Percentiles rank a stretch among this genome's conserved stretches.
phyloP scores from a whole-genome alignment of 2,329 filamentous ascomycete species.

The Colletotrichum truncatum region DNA sequence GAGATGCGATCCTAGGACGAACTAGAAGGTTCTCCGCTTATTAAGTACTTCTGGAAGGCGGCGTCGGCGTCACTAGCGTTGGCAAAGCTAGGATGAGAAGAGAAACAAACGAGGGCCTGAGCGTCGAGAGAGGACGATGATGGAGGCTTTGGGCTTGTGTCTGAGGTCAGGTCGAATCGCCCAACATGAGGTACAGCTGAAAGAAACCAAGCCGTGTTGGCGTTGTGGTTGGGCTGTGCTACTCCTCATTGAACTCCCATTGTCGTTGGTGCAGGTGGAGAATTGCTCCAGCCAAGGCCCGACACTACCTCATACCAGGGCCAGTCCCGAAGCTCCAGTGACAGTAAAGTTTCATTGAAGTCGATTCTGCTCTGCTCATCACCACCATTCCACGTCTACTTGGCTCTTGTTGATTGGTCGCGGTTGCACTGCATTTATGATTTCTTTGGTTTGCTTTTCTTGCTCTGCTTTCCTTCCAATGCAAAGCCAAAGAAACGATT shows the following conservation, averaged over 20 bases:
- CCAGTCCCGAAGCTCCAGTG: slow-evolving; percentile 2
- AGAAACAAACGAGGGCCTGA: not conserved
- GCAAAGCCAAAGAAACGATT: too few species aligned
- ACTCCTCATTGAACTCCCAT: not conserved
- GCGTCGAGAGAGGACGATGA: not conserved
- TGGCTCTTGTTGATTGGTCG: not conserved
- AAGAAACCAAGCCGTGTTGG: not conserved
- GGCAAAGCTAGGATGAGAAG: not conserved
- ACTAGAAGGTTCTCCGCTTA: slow-evolving; percentile 26
- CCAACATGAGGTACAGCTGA: not conserved
- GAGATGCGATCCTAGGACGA: not conserved
- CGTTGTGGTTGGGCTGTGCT: not conserved
- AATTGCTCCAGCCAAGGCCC: slow-evolving; percentile 9
- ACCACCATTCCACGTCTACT: not conserved
- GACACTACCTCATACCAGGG: not conserved
- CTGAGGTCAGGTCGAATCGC: not conserved
- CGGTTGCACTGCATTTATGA: too few species aligned
- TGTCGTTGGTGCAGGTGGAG: slow-evolving; percentile 1
- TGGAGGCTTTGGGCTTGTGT: not conserved
- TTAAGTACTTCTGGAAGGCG: slow-evolving; percentile 1
- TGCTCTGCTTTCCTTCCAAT: too few species aligned
- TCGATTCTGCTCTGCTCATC: not conserved
- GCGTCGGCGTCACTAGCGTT: not conserved
- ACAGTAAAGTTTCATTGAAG: too few species aligned
- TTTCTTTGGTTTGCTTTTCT: too few species aligned